These are phyloP conservation scores for Geotrichum candidum DNA, from an alignment of 1,139 yeast genomes.

Conservation along the genomic window DNA sequence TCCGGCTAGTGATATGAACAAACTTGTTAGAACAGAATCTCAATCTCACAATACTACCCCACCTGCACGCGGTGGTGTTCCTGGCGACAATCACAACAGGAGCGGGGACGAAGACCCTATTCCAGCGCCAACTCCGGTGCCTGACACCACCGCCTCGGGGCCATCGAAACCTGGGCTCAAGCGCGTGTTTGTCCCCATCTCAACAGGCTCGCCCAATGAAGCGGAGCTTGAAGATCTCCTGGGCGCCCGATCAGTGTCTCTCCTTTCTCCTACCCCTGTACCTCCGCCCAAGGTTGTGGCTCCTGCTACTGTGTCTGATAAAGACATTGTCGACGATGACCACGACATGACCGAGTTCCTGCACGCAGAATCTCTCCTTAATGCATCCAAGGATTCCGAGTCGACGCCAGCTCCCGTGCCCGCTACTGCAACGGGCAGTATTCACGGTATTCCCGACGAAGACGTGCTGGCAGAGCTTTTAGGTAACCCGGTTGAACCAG, in stretches of 20 bases:
- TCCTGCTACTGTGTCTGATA: neutral
- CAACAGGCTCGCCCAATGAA: neutral
- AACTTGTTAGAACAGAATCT: neutral
- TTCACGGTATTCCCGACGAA: neutral
- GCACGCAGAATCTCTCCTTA: neutral
- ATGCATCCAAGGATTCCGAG: neutral
- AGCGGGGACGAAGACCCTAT: neutral
- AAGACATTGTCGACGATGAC: neutral
- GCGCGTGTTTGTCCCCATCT: neutral
- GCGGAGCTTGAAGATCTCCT: neutral
- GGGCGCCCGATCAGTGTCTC: neutral
- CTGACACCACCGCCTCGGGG: neutral
- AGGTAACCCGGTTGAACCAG: neutral
- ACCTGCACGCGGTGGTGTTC: neutral
- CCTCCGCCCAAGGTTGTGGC: neutral
- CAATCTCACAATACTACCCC: neutral
- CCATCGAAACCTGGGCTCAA: neutral
- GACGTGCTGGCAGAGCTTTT: neutral
- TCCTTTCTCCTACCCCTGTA: neutral
- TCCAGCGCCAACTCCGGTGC: neutral
- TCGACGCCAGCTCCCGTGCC: neutral
- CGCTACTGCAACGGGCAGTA: neutral
- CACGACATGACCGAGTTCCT: neutral
- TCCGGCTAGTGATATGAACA: neutral
- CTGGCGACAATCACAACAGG: neutral